Evolutionary conservation across 75 land plant species (phyloP).

Genomic region (Sequoia sempervirens): DNA sequence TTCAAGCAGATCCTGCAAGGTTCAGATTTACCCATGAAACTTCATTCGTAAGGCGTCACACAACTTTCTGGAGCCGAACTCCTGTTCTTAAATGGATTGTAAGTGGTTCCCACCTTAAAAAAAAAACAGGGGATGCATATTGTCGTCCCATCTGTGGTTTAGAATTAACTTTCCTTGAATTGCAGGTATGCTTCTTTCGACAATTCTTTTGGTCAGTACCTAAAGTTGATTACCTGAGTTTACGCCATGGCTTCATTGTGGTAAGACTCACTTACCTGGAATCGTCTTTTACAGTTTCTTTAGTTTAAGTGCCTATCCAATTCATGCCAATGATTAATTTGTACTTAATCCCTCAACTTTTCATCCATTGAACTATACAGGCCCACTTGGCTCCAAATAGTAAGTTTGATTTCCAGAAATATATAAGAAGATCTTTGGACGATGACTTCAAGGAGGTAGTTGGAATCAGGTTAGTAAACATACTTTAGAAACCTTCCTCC

Average conservation of each 20-base stretch:
- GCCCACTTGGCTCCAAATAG: conserved; percentile 54
- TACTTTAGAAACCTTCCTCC: not conserved
- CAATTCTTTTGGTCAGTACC: conserved; percentile 54
- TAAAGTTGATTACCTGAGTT: conserved; percentile 49
- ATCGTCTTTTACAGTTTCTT: not conserved
- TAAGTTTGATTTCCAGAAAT: conserved; percentile 65
- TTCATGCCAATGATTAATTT: not conserved
- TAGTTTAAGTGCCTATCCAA: not conserved
- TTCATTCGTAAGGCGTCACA: conserved; percentile 29
- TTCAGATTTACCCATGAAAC: conserved; percentile 31
- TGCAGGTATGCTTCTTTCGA: conserved; percentile 58
- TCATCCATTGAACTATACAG: conserved; percentile 22
- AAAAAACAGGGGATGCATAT: not conserved
- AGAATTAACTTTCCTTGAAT: not conserved
- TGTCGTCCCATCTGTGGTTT: not conserved
- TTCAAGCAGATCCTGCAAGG: conserved; percentile 23
- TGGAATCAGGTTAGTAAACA: conserved; percentile 58
- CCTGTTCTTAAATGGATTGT: conserved; percentile 28
- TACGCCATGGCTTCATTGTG: conserved; percentile 54
- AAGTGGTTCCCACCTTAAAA: conserved; percentile 9
- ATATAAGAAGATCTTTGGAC: conserved; percentile 67
- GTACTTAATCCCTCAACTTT: not conserved
- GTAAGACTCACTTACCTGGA: conserved; percentile 4
- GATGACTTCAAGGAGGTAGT: conserved; percentile 79
- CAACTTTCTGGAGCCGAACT: conserved; percentile 15